phyloP scores from a whole-genome alignment of 192 early-diverging fungal genomes.

The Backusella tarrabulga region DNA sequence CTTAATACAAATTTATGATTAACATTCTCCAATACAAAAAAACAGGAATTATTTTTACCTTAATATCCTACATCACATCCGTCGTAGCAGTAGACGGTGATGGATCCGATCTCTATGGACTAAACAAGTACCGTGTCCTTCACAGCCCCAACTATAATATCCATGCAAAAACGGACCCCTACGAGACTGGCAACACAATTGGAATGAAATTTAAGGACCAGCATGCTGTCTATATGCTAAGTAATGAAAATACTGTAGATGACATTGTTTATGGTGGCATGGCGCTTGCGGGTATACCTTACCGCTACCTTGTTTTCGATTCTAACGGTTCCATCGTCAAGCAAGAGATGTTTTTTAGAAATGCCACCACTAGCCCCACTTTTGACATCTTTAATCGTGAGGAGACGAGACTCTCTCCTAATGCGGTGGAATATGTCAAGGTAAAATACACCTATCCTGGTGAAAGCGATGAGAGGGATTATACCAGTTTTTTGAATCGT shows the following conservation, averaged over 20 bases:
- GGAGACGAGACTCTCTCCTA: not conserved
- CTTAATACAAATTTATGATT: not conserved
- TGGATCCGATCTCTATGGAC: not conserved
- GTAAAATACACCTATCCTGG: not conserved
- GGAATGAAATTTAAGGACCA: not conserved
- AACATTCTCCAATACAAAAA: not conserved
- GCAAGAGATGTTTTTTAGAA: not conserved
- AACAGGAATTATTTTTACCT: not conserved
- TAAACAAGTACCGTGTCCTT: not conserved
- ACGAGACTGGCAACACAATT: not conserved
- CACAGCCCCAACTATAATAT: not conserved
- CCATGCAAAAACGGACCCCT: not conserved
- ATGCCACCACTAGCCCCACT: not conserved
- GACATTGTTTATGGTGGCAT: not conserved
- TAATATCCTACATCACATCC: not conserved
- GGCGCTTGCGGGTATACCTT: not conserved
- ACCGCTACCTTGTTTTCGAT: not conserved
- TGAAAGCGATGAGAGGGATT: not conserved
- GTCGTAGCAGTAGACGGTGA: not conserved
- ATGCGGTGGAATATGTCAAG: not conserved
- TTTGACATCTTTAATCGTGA: not conserved
- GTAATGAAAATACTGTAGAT: not conserved
- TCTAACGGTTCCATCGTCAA: not conserved
- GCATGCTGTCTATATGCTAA: not conserved
- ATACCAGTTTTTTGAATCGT: not conserved